These are phyloP conservation scores for Fusarium nisikadoi DNA, from an alignment of 2,329 filamentous ascomycete genomes.

Conservation along the genomic window DNA sequence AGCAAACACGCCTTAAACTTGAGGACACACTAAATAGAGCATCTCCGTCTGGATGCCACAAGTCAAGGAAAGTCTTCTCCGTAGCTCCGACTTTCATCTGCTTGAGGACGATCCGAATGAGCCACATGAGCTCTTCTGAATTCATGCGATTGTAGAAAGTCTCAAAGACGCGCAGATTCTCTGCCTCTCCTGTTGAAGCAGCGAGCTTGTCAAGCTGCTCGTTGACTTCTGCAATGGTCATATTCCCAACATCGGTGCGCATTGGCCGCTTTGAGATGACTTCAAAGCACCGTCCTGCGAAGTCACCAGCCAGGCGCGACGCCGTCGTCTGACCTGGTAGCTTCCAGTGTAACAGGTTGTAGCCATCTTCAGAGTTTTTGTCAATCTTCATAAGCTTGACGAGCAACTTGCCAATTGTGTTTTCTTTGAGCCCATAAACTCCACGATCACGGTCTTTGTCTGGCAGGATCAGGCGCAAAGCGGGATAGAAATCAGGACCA, in stretches of 20 bases:
- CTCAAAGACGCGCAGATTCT: slow-evolving; percentile 83
- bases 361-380: slow-evolving; percentile 88
- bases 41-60: slow-evolving; percentile 84
- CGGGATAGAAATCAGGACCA: slow-evolving; percentile 92
- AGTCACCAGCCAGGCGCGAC: slow-evolving; percentile 83
- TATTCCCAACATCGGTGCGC: slow-evolving; percentile 75
- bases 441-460: slow-evolving; percentile 92
- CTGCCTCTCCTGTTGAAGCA: slow-evolving; percentile 79
- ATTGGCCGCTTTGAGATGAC: slow-evolving; percentile 86
- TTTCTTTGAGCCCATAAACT: slow-evolving; percentile 95
- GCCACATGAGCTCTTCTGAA: slow-evolving; percentile 90
- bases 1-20: slow-evolving; percentile 89
- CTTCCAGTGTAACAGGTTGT: slow-evolving; percentile 91
- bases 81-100: slow-evolving; percentile 80
- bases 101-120: slow-evolving; percentile 91
- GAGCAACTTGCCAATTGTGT: slow-evolving; percentile 87
- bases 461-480: slow-evolving; percentile 88
- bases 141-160: slow-evolving; percentile 93
- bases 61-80: slow-evolving; percentile 86
- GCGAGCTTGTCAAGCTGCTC: slow-evolving; percentile 83
- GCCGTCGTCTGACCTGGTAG: slow-evolving; percentile 76
- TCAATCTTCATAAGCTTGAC: slow-evolving; percentile 93
- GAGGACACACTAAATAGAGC: slow-evolving; percentile 89
- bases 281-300: slow-evolving; percentile 88
- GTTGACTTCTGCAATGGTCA: slow-evolving; percentile 93